Base-by-base conservation (phyloP, 805 yeast species). In the Pichia heedii region DNA sequence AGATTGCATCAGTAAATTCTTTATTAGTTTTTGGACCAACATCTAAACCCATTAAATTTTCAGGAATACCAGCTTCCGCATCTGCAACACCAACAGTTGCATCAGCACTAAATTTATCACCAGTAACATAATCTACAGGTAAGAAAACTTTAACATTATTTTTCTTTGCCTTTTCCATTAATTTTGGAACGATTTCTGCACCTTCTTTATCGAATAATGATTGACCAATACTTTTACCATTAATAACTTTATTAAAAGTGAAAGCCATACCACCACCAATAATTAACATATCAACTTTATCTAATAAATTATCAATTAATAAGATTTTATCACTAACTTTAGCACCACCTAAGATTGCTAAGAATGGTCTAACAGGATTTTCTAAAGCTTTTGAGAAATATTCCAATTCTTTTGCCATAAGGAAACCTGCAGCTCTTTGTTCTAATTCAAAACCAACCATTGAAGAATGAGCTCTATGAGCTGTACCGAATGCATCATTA, bases 251-350 rank as follows among this genome's bases (percentile, higher is more conserved):
- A 79, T 85, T 87, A 81, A 93, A 93, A 60, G 98, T 93, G 84
- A 90, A 93, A 50, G 98, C 93, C 98, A 93, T 93, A 74, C 98
- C 98, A 74, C 98, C 98, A 67, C 98, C 97, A 62, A 93, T 81
- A 71, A 93, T 87, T 67, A 93, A 76, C 52, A 81, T 70, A 71
- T 93, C 84, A 62, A 93, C 97, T 80, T 93, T 93, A 77, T 90
- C 93, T 62, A 90, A 78, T 70, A 80, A 75, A 81, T 89, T 93
- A 75, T 93, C 97, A 63, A 93, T 93, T 71, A 93, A 81, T 76
- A 87, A 97, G 65, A 93, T 93, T 83, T 93, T 93, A 73, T 93
- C 98, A 54, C 95, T 84, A 56, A 93, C 97, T 80, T 93, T 93
- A 62, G 98, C 98, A 75, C 98, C 98, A 69, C 98, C 98, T 56